Evolutionary conservation across 2,329 filamentous ascomycete species (phyloP).

Genomic region (Colletotrichum kahawae): DNA sequence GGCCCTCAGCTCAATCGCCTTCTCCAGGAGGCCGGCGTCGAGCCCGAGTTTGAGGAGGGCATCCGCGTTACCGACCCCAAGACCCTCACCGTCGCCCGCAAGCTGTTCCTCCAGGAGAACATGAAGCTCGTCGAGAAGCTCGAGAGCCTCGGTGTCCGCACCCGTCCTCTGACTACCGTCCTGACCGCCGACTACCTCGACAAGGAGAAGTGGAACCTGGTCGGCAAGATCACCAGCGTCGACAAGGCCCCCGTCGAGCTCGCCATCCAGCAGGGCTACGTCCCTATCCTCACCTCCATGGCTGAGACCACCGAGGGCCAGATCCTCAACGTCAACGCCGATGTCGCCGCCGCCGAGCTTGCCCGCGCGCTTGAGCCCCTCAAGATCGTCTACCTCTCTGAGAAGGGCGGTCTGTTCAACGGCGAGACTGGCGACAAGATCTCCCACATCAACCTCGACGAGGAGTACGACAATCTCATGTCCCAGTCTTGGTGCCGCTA

Average conservation of each 20-base stretch:
- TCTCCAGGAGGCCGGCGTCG: slow-evolving; percentile 87
- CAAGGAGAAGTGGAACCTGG: slow-evolving; percentile 94
- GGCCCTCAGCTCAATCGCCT: slow-evolving; percentile 94
- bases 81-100: slow-evolving; percentile 87
- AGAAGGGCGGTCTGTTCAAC: slow-evolving; percentile 96
- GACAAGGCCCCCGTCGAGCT: slow-evolving; percentile 90
- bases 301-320: slow-evolving; percentile 91
- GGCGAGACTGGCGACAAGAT: slow-evolving; percentile 95
- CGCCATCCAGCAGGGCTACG: slow-evolving; percentile 86
- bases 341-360: slow-evolving; percentile 93
- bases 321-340: slow-evolving; percentile 96
- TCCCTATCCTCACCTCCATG: slow-evolving; percentile 95
- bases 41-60: slow-evolving; percentile 95
- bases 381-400: slow-evolving; percentile 98
- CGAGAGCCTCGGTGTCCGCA: slow-evolving; percentile 87
- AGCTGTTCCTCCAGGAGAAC: slow-evolving; percentile 95
- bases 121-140: slow-evolving; percentile 88
- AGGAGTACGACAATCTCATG: slow-evolving; percentile 94
- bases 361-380: slow-evolving; percentile 87
- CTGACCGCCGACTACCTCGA: slow-evolving; percentile 95
- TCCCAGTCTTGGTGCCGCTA: slow-evolving; percentile 93
- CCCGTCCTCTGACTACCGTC: slow-evolving; percentile 88
- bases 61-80: slow-evolving; percentile 96
- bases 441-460: slow-evolving; percentile 95
- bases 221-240: slow-evolving; percentile 93